Conservation (phyloP, 1,284 basidiomycete genomes). For the Rhodotorula sp. region DNA sequence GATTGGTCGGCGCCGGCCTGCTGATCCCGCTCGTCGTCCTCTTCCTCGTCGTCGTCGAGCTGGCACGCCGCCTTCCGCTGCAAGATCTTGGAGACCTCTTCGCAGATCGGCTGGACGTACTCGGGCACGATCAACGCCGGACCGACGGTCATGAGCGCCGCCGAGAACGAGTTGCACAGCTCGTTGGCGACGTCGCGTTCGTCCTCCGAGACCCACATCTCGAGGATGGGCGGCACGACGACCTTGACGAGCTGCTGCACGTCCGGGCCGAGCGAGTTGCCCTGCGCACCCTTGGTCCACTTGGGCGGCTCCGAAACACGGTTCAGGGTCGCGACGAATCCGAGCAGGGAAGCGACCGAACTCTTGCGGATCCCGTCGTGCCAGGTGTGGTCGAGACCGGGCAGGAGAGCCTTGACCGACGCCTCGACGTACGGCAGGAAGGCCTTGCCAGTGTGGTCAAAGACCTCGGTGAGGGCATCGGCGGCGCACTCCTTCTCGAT, state of each 20-base stretch:
- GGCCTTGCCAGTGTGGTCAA: constrained; percentile 73
- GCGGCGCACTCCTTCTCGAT: constrained; percentile 99
- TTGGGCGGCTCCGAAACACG: constrained; percentile 77
- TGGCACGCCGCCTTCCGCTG: constrained; percentile 94
- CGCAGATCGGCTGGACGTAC: constrained; percentile 72
- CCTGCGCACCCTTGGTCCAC: constrained; percentile 70
- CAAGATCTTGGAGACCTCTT: constrained; percentile 76
- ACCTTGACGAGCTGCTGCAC: constrained; percentile 81
- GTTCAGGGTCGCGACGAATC: constrained; percentile 89
- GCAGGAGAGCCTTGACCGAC: constrained; percentile 76
- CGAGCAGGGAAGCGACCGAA: constrained; percentile 82
- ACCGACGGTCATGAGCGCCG: constrained; percentile 44
- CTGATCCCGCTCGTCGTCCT: constrained; percentile 82
- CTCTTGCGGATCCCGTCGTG: constrained; percentile 98
- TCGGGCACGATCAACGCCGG: constrained; percentile 44
- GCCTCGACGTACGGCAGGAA: constrained; percentile 79
- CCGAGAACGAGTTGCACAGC: constrained; percentile 46
- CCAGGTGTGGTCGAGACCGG: constrained; percentile 79
- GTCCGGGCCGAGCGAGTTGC: constrained; percentile 49
- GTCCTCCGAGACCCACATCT: constrained; percentile 92
- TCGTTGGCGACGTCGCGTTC: constrained; percentile 62
- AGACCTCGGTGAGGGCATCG: constrained; percentile 91
- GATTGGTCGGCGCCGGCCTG: constrained; percentile 62
- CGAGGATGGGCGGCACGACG: constrained; percentile 72
- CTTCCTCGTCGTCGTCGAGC: constrained; percentile 92